phyloP scores from a whole-genome alignment of 306 rosid species.

The Lathyrus tuberosus region DNA sequence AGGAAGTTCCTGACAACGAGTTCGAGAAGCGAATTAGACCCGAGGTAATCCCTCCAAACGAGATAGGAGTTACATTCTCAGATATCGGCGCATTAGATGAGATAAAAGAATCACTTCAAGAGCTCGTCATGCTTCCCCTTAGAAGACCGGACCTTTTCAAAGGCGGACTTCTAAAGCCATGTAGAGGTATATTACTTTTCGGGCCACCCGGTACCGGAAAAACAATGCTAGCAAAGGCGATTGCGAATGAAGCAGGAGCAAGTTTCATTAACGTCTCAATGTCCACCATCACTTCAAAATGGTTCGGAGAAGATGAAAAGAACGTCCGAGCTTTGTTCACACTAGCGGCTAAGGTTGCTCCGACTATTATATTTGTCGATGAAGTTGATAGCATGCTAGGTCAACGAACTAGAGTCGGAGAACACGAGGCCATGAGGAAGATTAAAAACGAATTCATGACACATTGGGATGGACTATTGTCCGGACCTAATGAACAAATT shows the following conservation, averaged over 20 bases:
- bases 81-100: constrained; percentile 81
- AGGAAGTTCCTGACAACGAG: constrained; percentile 83
- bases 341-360: constrained; percentile 83
- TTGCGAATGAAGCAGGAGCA: constrained; percentile 85
- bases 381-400: constrained; percentile 96
- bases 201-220: constrained; percentile 95
- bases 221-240: constrained; percentile 87
- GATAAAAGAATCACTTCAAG: constrained; percentile 80
- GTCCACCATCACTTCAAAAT: constrained; percentile 87
- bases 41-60: constrained; percentile 78
- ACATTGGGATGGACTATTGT: constrained; percentile 84
- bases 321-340: constrained; percentile 81
- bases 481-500: constrained; percentile 68
- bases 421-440: constrained; percentile 91
- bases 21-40: constrained; percentile 83
- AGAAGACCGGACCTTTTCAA: constrained; percentile 83
- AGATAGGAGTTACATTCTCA: constrained; percentile 80
- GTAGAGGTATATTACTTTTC: constrained; percentile 81
- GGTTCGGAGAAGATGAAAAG: constrained; percentile 93
- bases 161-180: constrained; percentile 85
- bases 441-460: constrained; percentile 86
- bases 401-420: constrained; percentile 80
- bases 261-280: constrained; percentile 84
- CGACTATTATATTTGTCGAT: constrained; percentile 81
- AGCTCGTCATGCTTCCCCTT: constrained; percentile 87